phyloP scores from a whole-genome alignment of 495 filamentous ascomycete species.

The Penicillium salamii region DNA sequence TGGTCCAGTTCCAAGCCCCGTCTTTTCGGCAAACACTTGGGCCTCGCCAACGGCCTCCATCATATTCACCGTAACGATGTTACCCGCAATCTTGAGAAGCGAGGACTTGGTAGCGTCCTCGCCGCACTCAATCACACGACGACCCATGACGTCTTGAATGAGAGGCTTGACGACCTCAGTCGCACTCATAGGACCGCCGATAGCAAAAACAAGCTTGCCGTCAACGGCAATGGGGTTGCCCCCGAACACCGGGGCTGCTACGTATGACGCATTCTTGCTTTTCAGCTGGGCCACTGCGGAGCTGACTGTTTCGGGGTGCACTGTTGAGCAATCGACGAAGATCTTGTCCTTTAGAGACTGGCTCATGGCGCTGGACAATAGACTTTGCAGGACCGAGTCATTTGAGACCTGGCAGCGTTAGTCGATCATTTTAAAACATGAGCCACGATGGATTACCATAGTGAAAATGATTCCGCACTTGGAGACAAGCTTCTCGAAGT shows the following conservation, averaged over 20 bases:
- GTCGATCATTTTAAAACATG: neutral
- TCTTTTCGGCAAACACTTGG: constrained; percentile 55
- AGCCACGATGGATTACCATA: constrained; percentile 27
- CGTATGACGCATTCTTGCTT: constrained; percentile 33
- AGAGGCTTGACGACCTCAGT: constrained; percentile 39
- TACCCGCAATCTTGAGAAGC: constrained; percentile 48
- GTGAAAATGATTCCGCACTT: constrained; percentile 46
- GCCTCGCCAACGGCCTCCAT: constrained; percentile 53
- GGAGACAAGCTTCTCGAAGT: constrained; percentile 34
- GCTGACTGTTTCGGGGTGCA: constrained; percentile 40
- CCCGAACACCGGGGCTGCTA: constrained; percentile 46
- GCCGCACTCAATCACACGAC: constrained; percentile 46
- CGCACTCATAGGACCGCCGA: constrained; percentile 37
- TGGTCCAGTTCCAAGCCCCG: constrained; percentile 46
- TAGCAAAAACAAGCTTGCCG: constrained; percentile 47
- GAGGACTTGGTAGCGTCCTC: constrained; percentile 46
- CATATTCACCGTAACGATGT: constrained; percentile 46
- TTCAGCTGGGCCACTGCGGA: constrained; percentile 33
- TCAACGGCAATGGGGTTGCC: constrained; percentile 43
- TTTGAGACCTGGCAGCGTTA: constrained; percentile 35
- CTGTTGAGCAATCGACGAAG: constrained; percentile 50
- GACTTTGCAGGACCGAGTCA: constrained; percentile 36
- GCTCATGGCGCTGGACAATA: constrained; percentile 29
- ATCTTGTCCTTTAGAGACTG: constrained; percentile 42
- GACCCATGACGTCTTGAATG: constrained; percentile 46